A percentile compares a stretch with the other conserved stretches of the same genome.
These are phyloP conservation scores for Sclerotinia sclerotiorum DNA, from an alignment of 2,329 filamentous ascomycete genomes.

Conservation along the genomic window DNA sequence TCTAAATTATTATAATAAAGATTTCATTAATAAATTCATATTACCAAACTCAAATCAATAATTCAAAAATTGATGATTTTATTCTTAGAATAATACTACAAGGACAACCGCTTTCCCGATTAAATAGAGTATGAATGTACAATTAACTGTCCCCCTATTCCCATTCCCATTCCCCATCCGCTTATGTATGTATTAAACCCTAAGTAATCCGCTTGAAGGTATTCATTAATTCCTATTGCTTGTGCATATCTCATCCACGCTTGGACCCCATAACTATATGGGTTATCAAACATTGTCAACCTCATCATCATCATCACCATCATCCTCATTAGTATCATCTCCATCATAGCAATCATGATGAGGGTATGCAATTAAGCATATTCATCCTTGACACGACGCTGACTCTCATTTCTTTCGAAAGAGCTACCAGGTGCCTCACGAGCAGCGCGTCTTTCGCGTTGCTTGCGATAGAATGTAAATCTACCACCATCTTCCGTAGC, in stretches of 20 bases:
- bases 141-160: not conserved
- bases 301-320: not conserved
- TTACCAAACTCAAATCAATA: too few relatives aligned
- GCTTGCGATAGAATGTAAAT: slow-evolving; percentile 19
- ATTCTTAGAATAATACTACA: too few relatives aligned
- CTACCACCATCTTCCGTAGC: not conserved
- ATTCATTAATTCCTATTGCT: not conserved
- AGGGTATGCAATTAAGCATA: slow-evolving; percentile 16
- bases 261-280: not conserved
- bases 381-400: slow-evolving; percentile 20
- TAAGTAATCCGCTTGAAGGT: not conserved
- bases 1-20: too few relatives aligned
- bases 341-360: not conserved
- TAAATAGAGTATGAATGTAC: not conserved
- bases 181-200: not conserved
- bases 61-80: too few relatives aligned
- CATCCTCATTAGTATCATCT: not conserved
- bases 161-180: too few relatives aligned
- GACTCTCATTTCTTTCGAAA: slow-evolving; percentile 11
- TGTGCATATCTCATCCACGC: not conserved
- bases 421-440: slow-evolving; percentile 1
- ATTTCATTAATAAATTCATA: too few relatives aligned
- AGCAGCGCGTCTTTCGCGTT: slow-evolving; percentile 6
- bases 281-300: not conserved
- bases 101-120: too few relatives aligned